Percentiles rank a stretch among this genome's conserved stretches.
phyloP scores from a whole-genome alignment of 441 rosid genomes.

The Melastoma candidum region DNA sequence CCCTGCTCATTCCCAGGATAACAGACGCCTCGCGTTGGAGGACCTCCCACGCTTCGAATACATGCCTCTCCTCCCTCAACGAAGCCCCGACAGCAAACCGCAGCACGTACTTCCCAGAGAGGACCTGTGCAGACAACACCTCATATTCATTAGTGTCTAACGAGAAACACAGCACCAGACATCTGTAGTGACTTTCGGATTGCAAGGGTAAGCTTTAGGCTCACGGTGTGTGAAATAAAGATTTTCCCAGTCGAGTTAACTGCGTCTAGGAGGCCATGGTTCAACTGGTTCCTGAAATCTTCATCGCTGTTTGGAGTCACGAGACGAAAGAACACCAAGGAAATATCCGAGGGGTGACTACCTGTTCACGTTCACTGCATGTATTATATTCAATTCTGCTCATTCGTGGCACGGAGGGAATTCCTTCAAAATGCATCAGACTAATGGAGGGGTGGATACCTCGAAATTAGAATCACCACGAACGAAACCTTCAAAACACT shows the following conservation, averaged over 20 bases:
- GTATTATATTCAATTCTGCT: no score
- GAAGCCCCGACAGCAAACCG: constrained; percentile 82
- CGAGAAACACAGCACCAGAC: not conserved
- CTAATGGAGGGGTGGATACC: constrained; percentile 25
- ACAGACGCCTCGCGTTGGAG: constrained; percentile 53
- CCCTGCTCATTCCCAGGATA: constrained; percentile 19
- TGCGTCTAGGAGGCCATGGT: constrained; percentile 48
- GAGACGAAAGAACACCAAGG: constrained; percentile 70
- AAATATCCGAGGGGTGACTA: constrained; percentile 63
- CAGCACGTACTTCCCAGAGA: constrained; percentile 48
- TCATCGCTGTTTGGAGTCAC: constrained; percentile 27
- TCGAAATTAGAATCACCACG: constrained; percentile 61
- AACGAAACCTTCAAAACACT: constrained; percentile 50
- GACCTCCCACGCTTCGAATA: constrained; percentile 63
- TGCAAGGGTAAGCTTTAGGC: constrained; percentile 8
- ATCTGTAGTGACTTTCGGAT: not conserved
- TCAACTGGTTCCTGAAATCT: constrained; percentile 35
- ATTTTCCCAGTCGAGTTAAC: constrained; percentile 72
- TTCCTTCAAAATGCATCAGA: no score
- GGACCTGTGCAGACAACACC: constrained; percentile 31
- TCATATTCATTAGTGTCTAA: not conserved
- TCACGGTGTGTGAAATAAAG: constrained; percentile 80
- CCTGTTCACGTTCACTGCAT: constrained; percentile 22
- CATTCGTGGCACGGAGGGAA: no score
- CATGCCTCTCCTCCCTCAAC: constrained; percentile 72